Percentiles rank a stretch among this genome's conserved stretches.
These are phyloP conservation scores for Cyclotella distinguenda DNA, from an alignment of 108 stramenopile species.

Conservation along the genomic window DNA sequence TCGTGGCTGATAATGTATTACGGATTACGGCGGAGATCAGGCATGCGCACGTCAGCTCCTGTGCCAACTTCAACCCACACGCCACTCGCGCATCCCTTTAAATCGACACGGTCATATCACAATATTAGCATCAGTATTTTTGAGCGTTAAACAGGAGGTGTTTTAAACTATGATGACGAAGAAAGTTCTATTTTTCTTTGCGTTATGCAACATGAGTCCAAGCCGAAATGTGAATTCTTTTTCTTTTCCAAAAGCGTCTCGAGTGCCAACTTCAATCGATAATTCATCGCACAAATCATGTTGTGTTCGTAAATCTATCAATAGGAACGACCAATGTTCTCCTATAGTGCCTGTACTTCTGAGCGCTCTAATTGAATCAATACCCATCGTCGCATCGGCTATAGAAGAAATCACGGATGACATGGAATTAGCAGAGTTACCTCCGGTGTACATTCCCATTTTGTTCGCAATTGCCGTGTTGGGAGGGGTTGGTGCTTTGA, in stretches of 20 bases:
- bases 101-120: no score
- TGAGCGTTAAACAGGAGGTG: no score
- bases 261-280: no score
- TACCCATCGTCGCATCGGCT: constrained; percentile 8
- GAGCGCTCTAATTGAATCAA: neutral
- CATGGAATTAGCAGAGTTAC: constrained; percentile 56
- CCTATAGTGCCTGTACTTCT: neutral
- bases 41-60: no score
- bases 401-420: constrained; percentile 41
- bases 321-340: neutral
- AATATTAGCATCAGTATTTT: no score
- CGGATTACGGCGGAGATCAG: no score
- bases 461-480: constrained; percentile 72
- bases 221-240: neutral
- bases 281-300: no score
- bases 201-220: neutral
- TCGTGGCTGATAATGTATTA: no score
- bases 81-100: no score
- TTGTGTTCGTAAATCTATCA: no score
- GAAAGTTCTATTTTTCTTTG: neutral
- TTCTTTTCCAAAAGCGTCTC: no score
- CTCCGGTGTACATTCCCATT: constrained; percentile 70
- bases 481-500: constrained; percentile 79
- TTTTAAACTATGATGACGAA: neutral
- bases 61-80: no score